These are phyloP conservation scores for Solanum gracilifrons DNA, from an alignment of 257 asterid genomes.

Conservation along the genomic window DNA sequence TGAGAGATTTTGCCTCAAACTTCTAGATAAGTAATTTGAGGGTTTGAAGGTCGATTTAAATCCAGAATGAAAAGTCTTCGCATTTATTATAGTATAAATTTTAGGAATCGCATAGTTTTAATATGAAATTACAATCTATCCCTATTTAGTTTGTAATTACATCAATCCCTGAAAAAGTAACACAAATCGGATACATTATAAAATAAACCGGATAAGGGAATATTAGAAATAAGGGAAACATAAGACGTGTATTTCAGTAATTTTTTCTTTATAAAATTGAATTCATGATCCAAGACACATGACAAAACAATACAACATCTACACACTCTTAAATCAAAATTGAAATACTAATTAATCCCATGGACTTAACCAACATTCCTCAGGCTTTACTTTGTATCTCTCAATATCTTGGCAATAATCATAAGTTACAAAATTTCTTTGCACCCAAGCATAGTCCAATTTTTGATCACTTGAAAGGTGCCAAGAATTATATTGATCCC, in stretches of 20 bases:
- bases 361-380: conserved; percentile 74
- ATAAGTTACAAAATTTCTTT: conserved; percentile 75
- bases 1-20: neutral
- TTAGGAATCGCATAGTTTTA: no score
- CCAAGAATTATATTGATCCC: conserved; percentile 89
- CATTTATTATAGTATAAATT: no score
- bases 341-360: conserved; percentile 24
- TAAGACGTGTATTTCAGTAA: no score
- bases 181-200: no score
- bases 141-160: no score
- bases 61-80: neutral
- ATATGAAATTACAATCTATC: no score
- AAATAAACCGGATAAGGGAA: no score
- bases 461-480: conserved; percentile 56
- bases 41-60: neutral
- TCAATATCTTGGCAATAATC: conserved; percentile 66
- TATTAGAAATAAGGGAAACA: no score
- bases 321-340: neutral
- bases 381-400: conserved; percentile 54
- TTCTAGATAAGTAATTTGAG: neutral
- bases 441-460: conserved; percentile 71
- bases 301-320: neutral
- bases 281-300: neutral
- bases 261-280: neutral
- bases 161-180: no score